Evolutionary conservation across 1,284 basidiomycete genomes (phyloP).

Genomic region (Rhodotorula sp.): DNA sequence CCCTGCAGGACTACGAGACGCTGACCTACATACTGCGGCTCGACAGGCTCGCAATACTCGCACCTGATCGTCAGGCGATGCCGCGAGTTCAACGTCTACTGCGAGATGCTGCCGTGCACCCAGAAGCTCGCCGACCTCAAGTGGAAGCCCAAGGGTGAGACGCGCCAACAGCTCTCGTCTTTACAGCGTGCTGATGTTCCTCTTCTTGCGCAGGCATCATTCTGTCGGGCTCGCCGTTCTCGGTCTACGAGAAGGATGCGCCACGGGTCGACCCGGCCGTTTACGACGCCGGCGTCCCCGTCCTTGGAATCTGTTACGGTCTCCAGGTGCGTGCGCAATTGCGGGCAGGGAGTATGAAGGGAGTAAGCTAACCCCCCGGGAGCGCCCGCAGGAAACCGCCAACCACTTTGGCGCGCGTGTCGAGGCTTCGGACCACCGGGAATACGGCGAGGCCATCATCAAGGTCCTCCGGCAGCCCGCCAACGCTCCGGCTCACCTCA

Average conservation of each 20-base stretch:
- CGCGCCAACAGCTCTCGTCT: background rate
- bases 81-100: conserved; percentile 96
- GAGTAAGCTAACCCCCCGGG: too few species aligned
- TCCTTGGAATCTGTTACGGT: conserved; percentile 97
- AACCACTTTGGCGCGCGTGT: conserved; percentile 77
- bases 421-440: conserved; percentile 82
- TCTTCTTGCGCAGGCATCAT: conserved; percentile 72
- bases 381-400: conserved; percentile 74
- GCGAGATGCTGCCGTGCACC: conserved; percentile 97
- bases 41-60: conserved; percentile 67
- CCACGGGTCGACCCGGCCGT: conserved; percentile 94
- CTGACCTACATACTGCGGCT: background rate
- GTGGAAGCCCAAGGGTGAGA: conserved; percentile 89
- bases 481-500: conserved; percentile 57
- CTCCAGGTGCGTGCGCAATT: conserved; percentile 64
- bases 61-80: conserved; percentile 97
- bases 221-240: conserved; percentile 96
- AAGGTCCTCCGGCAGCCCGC: conserved; percentile 68
- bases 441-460: conserved; percentile 90
- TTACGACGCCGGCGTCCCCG: conserved; percentile 80
- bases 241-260: conserved; percentile 89
- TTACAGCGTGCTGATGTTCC: background rate
- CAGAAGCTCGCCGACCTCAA: conserved; percentile 82
- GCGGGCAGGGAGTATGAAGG: too few species aligned
- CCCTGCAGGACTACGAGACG: background rate